A percentile compares a stretch with the other conserved stretches of the same genome.
These are phyloP conservation scores for Purshia tridentata DNA, from an alignment of 306 rosid species.

Conservation along the genomic window DNA sequence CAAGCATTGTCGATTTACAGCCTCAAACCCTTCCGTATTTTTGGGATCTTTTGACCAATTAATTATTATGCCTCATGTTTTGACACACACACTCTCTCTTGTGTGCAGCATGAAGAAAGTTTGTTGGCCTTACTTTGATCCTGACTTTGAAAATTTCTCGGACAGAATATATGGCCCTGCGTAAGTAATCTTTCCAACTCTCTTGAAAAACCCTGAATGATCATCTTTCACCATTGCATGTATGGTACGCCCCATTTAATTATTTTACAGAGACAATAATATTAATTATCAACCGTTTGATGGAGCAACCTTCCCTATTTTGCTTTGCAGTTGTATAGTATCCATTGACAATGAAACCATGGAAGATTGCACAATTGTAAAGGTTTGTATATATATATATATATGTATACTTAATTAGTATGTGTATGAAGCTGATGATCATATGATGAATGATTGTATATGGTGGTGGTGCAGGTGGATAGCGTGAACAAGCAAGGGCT, in stretches of 20 bases:
- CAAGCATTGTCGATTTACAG: background rate
- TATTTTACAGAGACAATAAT: background rate
- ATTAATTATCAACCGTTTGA: background rate
- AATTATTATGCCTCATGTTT: background rate
- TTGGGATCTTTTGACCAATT: background rate
- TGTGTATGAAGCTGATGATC: no score
- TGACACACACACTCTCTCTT: constrained; percentile 4
- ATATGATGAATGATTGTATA: background rate
- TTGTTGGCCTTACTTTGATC: constrained; percentile 78
- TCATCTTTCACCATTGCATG: background rate
- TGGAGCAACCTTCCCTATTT: constrained; percentile 12
- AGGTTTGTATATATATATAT: constrained; percentile 33
- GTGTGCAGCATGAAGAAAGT: constrained; percentile 54
- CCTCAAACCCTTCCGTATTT: background rate
- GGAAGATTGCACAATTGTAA: constrained; percentile 67
- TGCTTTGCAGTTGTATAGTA: constrained; percentile 49
- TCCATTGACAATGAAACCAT: constrained; percentile 64
- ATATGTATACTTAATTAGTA: no score
- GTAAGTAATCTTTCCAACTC: constrained; percentile 35
- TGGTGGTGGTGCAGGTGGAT: constrained; percentile 46
- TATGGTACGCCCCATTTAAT: background rate
- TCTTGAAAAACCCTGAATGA: constrained; percentile 12
- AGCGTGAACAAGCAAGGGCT: constrained; percentile 68
- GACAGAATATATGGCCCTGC: constrained; percentile 71
- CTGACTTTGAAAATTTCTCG: constrained; percentile 57